A percentile compares a stretch with the other conserved stretches of the same genome.
Evolutionary conservation across 225 moss, liverwort and hornwort genomes (phyloP).

Genomic region (Polytrichum commune): DNA sequence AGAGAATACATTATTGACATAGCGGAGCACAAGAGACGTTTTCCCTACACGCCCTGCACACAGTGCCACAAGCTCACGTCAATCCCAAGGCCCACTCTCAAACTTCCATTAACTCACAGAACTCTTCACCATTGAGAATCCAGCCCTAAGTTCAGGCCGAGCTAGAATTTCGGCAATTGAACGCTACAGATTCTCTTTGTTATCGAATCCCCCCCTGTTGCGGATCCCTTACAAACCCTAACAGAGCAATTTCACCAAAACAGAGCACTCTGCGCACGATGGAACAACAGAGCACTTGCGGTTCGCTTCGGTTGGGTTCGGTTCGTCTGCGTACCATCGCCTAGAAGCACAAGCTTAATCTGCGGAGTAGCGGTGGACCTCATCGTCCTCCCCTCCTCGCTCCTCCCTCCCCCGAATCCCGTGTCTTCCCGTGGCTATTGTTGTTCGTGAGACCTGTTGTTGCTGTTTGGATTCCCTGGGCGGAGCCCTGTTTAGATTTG

Average conservation of each 20-base stretch:
- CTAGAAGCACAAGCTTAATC: conserved; percentile 44
- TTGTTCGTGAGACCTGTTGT: too few species aligned
- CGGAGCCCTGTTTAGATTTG: too few species aligned
- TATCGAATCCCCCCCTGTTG: too few species aligned
- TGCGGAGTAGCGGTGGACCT: conserved; percentile 34
- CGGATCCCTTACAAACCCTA: too few species aligned
- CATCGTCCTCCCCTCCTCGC: conserved; percentile 27
- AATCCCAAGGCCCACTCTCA: too few species aligned
- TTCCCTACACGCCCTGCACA: conserved; percentile 89
- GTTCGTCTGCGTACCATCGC: conserved; percentile 2
- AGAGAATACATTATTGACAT: conserved; percentile 84
- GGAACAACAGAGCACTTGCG: too few species aligned
- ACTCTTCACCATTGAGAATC: neutral
- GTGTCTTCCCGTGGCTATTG: too few species aligned
- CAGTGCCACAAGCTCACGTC: conserved; percentile 5
- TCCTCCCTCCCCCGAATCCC: neutral
- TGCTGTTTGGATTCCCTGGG: too few species aligned
- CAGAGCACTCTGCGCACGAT: too few species aligned
- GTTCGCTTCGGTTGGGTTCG: too few species aligned
- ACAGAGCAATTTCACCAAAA: too few species aligned
- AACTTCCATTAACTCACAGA: neutral
- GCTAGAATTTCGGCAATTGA: neutral
- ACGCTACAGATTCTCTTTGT: neutral
- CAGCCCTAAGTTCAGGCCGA: neutral
- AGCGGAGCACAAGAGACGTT: conserved; percentile 83